Conservation (phyloP, 352 stramenopile species). For the Achlya hypogyna region DNA sequence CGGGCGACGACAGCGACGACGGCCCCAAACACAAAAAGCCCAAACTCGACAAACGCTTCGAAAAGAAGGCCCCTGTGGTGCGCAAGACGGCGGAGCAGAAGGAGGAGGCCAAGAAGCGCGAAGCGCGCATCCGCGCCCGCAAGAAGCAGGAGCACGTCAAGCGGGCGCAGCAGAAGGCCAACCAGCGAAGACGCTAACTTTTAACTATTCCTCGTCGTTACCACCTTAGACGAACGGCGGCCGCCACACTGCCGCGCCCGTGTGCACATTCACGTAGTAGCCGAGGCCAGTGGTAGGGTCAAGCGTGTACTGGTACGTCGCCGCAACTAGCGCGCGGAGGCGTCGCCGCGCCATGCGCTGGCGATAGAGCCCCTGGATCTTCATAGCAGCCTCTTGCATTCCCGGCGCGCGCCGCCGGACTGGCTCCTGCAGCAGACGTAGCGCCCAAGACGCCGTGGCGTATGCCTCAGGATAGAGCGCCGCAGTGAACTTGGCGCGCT, state of each 20-base stretch:
- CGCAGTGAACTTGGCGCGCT: not conserved
- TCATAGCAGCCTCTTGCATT: constrained; percentile 15
- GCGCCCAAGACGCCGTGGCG: not conserved
- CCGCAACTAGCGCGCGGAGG: constrained; percentile 28
- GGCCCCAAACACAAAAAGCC: constrained; percentile 18
- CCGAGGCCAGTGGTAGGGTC: constrained; percentile 35
- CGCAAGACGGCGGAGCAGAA: constrained; percentile 67
- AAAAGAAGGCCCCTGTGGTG: constrained; percentile 54
- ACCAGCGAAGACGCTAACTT: constrained; percentile 20
- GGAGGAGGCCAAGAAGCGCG: constrained; percentile 60
- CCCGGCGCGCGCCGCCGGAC: not conserved
- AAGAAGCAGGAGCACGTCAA: constrained; percentile 73
- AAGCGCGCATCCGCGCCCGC: constrained; percentile 69
- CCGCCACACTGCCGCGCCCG: constrained; percentile 42
- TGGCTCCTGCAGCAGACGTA: not conserved
- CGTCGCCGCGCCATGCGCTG: constrained; percentile 37
- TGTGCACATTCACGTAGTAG: constrained; percentile 54
- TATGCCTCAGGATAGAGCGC: not conserved
- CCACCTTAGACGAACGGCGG: constrained; percentile 24
- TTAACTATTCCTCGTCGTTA: not conserved
- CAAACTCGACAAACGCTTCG: constrained; percentile 22
- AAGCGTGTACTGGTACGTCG: constrained; percentile 34
- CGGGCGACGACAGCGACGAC: constrained; percentile 26
- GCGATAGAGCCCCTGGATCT: constrained; percentile 51
- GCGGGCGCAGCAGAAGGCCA: constrained; percentile 43